Conservation (phyloP, 768 basidiomycete genomes). For the Boletales sp. region DNA sequence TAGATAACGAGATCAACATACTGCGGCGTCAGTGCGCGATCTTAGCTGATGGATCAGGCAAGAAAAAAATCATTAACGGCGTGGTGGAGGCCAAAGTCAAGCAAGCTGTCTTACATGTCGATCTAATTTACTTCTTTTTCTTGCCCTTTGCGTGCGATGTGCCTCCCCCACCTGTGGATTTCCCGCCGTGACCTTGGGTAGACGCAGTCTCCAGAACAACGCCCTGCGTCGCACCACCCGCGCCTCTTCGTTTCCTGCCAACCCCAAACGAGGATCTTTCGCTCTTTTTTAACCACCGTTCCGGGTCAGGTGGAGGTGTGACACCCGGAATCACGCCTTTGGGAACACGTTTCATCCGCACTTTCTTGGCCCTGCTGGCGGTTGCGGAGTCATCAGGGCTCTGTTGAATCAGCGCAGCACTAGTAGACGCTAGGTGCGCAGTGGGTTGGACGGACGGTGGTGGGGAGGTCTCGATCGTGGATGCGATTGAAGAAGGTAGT, state of each 20-base stretch:
- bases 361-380: constrained; percentile 42
- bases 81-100: constrained; percentile 14
- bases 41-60: constrained; percentile 16
- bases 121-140: constrained; percentile 58
- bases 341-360: constrained; percentile 66
- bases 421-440: constrained; percentile 22
- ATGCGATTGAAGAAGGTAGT: constrained; percentile 49
- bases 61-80: constrained; percentile 20
- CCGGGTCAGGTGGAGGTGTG: constrained; percentile 80
- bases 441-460: constrained; percentile 48
- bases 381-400: constrained; percentile 34
- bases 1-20: constrained; percentile 24
- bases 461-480: constrained; percentile 56
- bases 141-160: constrained; percentile 49
- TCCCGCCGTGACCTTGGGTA: constrained; percentile 30
- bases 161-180: constrained; percentile 34
- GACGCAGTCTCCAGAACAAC: constrained; percentile 27
- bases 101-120: constrained; percentile 17
- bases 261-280: constrained; percentile 59
- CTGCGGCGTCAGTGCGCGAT: constrained; percentile 19
- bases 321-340: constrained; percentile 74
- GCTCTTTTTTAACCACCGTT: constrained; percentile 86
- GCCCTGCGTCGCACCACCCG: constrained; percentile 72
- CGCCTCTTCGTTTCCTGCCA: constrained; percentile 51
- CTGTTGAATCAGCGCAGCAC: constrained; percentile 23